Evolutionary conservation across 2,329 filamentous ascomycete genomes (phyloP).

Genomic region (Drechslerella coelobrocha): DNA sequence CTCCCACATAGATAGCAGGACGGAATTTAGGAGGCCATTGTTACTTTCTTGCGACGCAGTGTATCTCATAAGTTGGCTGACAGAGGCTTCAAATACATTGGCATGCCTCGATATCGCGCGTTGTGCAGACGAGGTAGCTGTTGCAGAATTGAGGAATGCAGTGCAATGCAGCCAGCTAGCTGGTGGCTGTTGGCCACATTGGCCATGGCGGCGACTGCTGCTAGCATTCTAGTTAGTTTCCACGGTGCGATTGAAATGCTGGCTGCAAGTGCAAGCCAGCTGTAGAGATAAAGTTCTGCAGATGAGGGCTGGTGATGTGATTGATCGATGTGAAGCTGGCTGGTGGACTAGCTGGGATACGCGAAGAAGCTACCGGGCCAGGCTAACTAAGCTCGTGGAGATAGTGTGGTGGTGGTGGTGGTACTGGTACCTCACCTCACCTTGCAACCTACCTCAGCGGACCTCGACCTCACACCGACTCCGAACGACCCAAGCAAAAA

Average conservation of each 20-base stretch:
- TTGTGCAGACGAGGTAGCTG: conserved; percentile 25
- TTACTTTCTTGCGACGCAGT: too few species aligned
- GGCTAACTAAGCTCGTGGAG: not conserved
- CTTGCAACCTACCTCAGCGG: not conserved
- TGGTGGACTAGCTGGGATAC: not conserved
- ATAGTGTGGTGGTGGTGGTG: not conserved
- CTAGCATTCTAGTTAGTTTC: not conserved
- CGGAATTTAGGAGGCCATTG: too few species aligned
- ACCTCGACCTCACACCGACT: not conserved
- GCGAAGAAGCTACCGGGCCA: too few species aligned
- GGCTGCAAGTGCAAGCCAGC: not conserved
- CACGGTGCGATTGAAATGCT: not conserved
- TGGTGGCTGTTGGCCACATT: conserved; percentile 20
- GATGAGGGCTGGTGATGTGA: not conserved
- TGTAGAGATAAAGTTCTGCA: not conserved
- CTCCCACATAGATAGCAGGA: too few species aligned
- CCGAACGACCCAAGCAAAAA: not conserved
- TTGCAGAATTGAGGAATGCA: conserved; percentile 32
- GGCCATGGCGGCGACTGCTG: conserved; percentile 17
- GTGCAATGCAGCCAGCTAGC: conserved; percentile 6
- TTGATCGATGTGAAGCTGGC: conserved; percentile 1
- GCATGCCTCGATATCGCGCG: conserved; percentile 13
- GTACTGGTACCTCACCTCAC: not conserved
- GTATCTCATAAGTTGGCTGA: too few species aligned
- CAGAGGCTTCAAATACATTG: not conserved